Evolutionary conservation across 129 eudicot species (phyloP).

Genomic region (Heracleum sosnowskyi): DNA sequence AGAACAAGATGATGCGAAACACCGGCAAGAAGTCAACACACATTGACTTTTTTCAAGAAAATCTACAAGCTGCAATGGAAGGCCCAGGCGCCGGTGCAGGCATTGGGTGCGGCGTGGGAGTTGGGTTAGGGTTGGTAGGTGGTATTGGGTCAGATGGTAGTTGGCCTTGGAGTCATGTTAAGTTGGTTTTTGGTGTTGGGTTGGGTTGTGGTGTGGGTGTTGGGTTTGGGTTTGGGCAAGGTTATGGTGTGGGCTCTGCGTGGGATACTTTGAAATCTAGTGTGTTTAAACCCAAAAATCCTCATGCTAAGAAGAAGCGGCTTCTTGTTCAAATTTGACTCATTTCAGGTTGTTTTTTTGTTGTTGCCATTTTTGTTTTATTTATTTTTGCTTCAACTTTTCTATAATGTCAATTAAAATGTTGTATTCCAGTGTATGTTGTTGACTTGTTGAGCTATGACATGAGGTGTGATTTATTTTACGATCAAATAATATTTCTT

Average conservation of each 20-base stretch:
- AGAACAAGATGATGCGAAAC: slow-evolving; percentile 6
- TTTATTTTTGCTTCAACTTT: not conserved
- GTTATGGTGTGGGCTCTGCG: slow-evolving; percentile 55
- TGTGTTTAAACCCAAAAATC: slow-evolving; percentile 20
- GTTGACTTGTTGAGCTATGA: not conserved
- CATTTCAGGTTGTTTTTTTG: not conserved
- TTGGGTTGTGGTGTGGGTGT: slow-evolving; percentile 72
- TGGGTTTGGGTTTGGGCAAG: slow-evolving; percentile 77
- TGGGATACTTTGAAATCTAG: slow-evolving; percentile 35
- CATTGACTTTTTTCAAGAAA: slow-evolving; percentile 39
- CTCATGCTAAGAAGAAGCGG: slow-evolving; percentile 32
- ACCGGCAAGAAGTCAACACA: slow-evolving; percentile 29
- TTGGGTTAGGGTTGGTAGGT: slow-evolving; percentile 73
- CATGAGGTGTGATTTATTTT: not conserved
- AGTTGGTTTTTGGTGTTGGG: slow-evolving; percentile 68
- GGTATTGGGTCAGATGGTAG: slow-evolving; percentile 53
- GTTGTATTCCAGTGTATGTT: not conserved
- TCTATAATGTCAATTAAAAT: not conserved
- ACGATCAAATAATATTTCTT: not conserved
- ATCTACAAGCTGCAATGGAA: slow-evolving; percentile 30
- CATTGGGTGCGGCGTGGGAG: slow-evolving; percentile 73
- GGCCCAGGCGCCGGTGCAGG: slow-evolving; percentile 89
- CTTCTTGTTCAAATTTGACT: slow-evolving; percentile 29
- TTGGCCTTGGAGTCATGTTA: slow-evolving; percentile 54
- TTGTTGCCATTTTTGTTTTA: not conserved